Evolutionary conservation across 2,329 filamentous ascomycete species (phyloP).

Genomic region (Talaromyces amestolkiae): DNA sequence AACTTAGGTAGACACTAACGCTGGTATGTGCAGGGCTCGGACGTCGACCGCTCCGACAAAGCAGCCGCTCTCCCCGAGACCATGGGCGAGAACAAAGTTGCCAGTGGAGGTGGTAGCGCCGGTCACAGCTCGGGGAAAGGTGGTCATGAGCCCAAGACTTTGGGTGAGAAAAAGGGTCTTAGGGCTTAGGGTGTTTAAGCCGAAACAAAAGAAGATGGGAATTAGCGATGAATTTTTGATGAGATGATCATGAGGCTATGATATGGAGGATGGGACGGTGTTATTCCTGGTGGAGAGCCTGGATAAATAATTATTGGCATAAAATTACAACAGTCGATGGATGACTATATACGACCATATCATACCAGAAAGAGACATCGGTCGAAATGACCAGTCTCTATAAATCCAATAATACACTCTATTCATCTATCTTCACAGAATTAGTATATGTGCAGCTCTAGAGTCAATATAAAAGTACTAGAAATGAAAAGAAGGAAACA

Average conservation of each 20-base stretch:
- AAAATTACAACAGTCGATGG: too few relatives aligned
- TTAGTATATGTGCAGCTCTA: slow-evolving; percentile 1
- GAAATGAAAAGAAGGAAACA: background rate
- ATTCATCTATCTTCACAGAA: background rate
- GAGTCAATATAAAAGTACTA: background rate
- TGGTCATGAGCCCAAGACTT: slow-evolving; percentile 32
- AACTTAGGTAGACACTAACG: background rate
- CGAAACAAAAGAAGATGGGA: background rate
- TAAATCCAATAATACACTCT: background rate
- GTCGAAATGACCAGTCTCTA: background rate
- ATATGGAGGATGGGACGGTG: background rate
- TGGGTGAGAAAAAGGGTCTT: slow-evolving; percentile 37
- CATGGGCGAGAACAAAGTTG: slow-evolving; percentile 26
- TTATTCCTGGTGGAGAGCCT: background rate
- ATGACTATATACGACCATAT: background rate
- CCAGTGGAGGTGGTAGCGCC: slow-evolving; percentile 27
- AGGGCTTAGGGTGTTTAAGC: slow-evolving; percentile 21
- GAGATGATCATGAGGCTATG: too few relatives aligned
- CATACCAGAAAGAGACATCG: background rate
- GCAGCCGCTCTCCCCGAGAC: slow-evolving; percentile 37
- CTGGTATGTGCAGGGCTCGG: slow-evolving; percentile 16
- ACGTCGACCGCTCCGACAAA: slow-evolving; percentile 33
- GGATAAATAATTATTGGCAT: background rate
- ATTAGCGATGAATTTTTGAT: background rate
- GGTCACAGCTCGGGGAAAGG: slow-evolving; percentile 38